Evolutionary conservation across 2,329 filamentous ascomycete species (phyloP).

Genomic region (Beauveria australis): DNA sequence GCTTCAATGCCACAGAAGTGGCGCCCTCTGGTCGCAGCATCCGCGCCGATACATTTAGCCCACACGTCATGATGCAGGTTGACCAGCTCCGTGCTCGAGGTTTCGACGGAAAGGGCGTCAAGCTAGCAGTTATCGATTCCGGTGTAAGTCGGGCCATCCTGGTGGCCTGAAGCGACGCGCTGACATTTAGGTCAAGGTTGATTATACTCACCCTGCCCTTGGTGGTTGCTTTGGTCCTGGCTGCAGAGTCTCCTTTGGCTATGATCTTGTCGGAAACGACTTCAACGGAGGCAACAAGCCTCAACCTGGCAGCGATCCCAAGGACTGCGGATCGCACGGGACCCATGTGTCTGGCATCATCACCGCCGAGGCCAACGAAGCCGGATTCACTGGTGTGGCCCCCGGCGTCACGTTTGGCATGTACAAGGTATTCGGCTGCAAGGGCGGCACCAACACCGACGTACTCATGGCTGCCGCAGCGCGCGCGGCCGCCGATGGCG

Average conservation of each 20-base stretch:
- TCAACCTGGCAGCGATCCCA: conserved; percentile 31
- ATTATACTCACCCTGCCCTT: conserved; percentile 43
- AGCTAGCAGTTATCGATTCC: conserved; percentile 29
- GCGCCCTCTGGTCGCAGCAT: not conserved
- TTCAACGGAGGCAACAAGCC: conserved; percentile 19
- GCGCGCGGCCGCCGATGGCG: conserved; percentile 33
- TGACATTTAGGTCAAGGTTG: conserved; percentile 21
- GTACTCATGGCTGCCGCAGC: conserved; percentile 33
- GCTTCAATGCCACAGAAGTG: not conserved
- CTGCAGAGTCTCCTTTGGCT: conserved; percentile 38
- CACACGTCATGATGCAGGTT: conserved; percentile 27
- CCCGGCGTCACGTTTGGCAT: conserved; percentile 32
- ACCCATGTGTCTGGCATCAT: conserved; percentile 40
- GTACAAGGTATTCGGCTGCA: conserved; percentile 31
- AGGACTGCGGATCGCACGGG: conserved; percentile 34
- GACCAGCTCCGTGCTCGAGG: conserved; percentile 34
- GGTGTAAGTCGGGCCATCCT: not conserved
- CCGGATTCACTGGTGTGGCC: conserved; percentile 32
- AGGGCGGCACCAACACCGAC: conserved; percentile 27
- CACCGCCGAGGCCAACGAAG: conserved; percentile 31
- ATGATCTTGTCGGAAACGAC: conserved; percentile 37
- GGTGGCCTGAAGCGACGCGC: no score
- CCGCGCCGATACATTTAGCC: conserved; percentile 13
- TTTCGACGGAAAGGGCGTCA: conserved; percentile 36
- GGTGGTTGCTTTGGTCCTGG: conserved; percentile 44